Evolutionary conservation across 257 asterid species (phyloP).

Genomic region (Osmanthus fragrans): DNA sequence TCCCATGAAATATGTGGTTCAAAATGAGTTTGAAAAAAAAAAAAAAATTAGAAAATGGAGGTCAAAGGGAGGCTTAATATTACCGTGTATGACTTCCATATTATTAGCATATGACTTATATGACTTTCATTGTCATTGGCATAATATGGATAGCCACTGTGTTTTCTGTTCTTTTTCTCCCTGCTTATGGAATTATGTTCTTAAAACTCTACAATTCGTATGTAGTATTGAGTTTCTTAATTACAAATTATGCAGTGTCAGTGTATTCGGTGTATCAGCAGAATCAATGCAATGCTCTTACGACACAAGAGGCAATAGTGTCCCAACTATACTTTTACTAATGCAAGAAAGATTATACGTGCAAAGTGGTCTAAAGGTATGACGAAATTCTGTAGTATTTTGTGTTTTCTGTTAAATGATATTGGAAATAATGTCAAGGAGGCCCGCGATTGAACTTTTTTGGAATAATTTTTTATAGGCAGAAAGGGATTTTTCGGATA

Average conservation of each 20-base stretch:
- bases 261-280: constrained; percentile 95
- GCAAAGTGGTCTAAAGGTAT: constrained; percentile 85
- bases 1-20: too few species aligned
- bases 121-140: neutral
- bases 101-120: neutral
- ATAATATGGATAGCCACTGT: neutral
- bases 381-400: neutral
- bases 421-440: neutral
- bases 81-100: too few species aligned
- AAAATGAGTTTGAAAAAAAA: too few species aligned
- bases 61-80: too few species aligned
- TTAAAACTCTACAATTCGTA: neutral
- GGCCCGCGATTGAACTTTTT: constrained; percentile 16
- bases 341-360: constrained; percentile 85
- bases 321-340: constrained; percentile 82
- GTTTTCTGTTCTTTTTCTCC: neutral
- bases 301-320: constrained; percentile 87
- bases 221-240: neutral
- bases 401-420: neutral
- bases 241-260: constrained; percentile 51
- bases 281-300: constrained; percentile 97
- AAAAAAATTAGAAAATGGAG: too few species aligned
- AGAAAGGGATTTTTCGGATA: constrained; percentile 93
- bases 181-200: neutral
- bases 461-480: constrained; percentile 47